Evolutionary conservation across 257 asterid species (phyloP).

Genomic region (Nicotiana undulata): DNA sequence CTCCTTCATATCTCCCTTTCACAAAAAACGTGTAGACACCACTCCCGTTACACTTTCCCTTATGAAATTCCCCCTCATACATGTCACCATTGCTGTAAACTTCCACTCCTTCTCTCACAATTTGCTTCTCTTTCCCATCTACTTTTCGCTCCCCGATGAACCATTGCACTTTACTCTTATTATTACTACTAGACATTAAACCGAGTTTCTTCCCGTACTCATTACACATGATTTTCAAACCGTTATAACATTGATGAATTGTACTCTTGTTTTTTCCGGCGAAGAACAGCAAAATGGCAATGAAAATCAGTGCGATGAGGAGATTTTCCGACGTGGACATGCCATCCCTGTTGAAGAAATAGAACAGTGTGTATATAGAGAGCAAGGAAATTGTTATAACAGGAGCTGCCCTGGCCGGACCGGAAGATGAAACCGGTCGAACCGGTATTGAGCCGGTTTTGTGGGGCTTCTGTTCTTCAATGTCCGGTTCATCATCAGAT

Average conservation of each 20-base stretch:
- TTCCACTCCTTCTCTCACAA: constrained; percentile 62
- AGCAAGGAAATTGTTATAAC: constrained; percentile 34
- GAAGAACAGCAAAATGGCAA: constrained; percentile 52
- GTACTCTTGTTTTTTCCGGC: constrained; percentile 38
- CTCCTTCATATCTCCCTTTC: constrained; percentile 86
- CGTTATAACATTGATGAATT: constrained; percentile 23
- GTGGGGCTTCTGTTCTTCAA: constrained; percentile 96
- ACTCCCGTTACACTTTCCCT: constrained; percentile 84
- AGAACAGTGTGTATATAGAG: constrained; percentile 46
- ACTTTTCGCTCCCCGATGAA: constrained; percentile 56
- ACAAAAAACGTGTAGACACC: constrained; percentile 71
- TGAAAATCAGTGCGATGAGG: constrained; percentile 44
- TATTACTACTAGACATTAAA: constrained; percentile 20
- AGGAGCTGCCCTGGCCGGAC: constrained; percentile 27
- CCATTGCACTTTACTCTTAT: constrained; percentile 68
- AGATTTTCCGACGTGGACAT: constrained; percentile 58
- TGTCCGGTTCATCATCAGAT: constrained; percentile 31
- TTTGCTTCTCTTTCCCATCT: constrained; percentile 24
- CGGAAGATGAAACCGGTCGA: constrained; percentile 11
- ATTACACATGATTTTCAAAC: constrained; percentile 31
- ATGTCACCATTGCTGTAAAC: constrained; percentile 78
- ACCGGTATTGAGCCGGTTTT: constrained; percentile 33
- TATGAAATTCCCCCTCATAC: constrained; percentile 87
- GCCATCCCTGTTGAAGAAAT: constrained; percentile 39
- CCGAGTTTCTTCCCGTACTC: constrained; percentile 32